Evolutionary conservation across 2,329 filamentous ascomycete species (phyloP).

Genomic region (Myriosclerotinia duriaeana): DNA sequence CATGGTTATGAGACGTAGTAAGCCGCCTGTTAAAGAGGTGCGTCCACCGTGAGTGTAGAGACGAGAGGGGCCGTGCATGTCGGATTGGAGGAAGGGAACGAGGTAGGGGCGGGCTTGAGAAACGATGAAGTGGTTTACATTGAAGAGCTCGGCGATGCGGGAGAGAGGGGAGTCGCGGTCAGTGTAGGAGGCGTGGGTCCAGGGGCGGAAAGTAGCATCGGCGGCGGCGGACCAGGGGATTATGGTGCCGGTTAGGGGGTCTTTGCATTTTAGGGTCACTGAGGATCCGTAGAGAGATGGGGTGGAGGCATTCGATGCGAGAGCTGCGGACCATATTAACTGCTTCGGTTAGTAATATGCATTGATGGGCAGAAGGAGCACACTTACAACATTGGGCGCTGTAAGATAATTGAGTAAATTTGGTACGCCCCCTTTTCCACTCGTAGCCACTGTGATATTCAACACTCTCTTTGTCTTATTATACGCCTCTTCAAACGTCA

Average conservation of each 20-base stretch:
- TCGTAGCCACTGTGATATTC: constrained; percentile 86
- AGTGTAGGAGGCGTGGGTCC: constrained; percentile 53
- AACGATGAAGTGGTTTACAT: constrained; percentile 87
- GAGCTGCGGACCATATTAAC: constrained; percentile 61
- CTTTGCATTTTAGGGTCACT: constrained; percentile 62
- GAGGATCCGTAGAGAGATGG: constrained; percentile 49
- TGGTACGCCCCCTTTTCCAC: constrained; percentile 71
- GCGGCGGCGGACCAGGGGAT: constrained; percentile 55
- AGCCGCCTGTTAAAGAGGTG: constrained; percentile 56
- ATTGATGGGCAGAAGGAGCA: not conserved
- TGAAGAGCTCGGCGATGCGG: constrained; percentile 65
- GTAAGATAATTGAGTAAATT: constrained; percentile 90
- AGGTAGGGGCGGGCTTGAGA: constrained; percentile 89
- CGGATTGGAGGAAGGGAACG: constrained; percentile 78
- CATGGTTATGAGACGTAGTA: constrained; percentile 67
- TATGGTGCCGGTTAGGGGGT: constrained; percentile 56
- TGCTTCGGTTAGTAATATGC: constrained; percentile 25
- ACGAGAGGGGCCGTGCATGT: constrained; percentile 72
- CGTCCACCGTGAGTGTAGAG: constrained; percentile 58
- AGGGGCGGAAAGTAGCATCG: constrained; percentile 54
- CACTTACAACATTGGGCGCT: constrained; percentile 82
- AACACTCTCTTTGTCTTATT: constrained; percentile 79
- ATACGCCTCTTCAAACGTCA: constrained; percentile 93
- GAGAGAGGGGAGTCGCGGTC: constrained; percentile 59
- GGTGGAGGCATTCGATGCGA: constrained; percentile 56